These are phyloP conservation scores for Cymodocea nodosa DNA, from an alignment of 116 monocot species.

Conservation along the genomic window DNA sequence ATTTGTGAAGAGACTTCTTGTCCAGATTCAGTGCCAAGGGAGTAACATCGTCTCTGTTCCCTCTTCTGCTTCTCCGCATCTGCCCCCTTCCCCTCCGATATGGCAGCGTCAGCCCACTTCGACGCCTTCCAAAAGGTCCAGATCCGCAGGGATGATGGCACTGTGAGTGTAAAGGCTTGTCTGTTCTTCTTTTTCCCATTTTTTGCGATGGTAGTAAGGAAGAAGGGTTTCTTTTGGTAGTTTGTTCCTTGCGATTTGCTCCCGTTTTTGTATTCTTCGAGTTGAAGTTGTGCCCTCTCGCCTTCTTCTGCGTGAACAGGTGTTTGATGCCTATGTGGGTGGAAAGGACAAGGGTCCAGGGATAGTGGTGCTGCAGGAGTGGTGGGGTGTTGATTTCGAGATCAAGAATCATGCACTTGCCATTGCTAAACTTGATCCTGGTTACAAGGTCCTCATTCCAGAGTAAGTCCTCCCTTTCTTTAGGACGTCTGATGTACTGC, in stretches of 20 bases:
- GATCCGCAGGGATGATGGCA: constrained; percentile 22
- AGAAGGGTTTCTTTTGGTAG: background rate
- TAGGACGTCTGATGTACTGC: background rate
- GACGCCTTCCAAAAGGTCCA: constrained; percentile 16
- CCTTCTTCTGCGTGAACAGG: constrained; percentile 16
- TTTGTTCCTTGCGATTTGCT: background rate
- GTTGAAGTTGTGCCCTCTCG: background rate
- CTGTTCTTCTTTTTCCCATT: too few species aligned
- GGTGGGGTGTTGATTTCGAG: constrained; percentile 95
- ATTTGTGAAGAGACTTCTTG: too few species aligned
- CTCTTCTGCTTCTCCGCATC: background rate
- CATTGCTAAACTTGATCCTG: constrained; percentile 47
- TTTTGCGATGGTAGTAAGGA: background rate
- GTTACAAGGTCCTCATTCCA: constrained; percentile 76
- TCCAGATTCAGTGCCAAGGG: too few species aligned
- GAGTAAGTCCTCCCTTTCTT: constrained; percentile 34
- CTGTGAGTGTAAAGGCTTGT: constrained; percentile 4
- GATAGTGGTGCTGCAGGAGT: constrained; percentile 84
- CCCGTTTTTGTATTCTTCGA: too few species aligned
- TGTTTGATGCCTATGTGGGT: constrained; percentile 73
- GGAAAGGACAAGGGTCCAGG: constrained; percentile 78
- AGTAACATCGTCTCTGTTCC: background rate
- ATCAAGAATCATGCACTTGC: constrained; percentile 68
- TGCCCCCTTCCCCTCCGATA: background rate
- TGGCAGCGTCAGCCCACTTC: background rate